Evolutionary conservation across 306 rosid genomes (phyloP).

Genomic region (Vigna mungo): DNA sequence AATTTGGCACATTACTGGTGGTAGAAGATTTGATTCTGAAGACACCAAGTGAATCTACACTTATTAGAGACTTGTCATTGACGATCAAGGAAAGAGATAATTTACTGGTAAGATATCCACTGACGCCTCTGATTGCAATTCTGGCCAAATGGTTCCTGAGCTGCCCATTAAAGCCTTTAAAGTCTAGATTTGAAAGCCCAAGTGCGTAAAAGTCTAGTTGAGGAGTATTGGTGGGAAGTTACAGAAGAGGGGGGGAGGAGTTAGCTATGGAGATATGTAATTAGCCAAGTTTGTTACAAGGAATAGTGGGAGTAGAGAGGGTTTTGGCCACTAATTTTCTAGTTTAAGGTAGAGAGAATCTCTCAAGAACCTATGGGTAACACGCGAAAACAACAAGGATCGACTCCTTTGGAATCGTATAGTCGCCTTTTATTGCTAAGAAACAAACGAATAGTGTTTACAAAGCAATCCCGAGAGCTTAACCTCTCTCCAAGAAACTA

Average conservation of each 20-base stretch:
- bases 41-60: constrained; percentile 78
- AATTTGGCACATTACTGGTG: constrained; percentile 62
- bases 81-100: constrained; percentile 67
- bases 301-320: neutral
- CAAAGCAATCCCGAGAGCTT: too few species aligned
- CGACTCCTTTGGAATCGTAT: too few species aligned
- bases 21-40: constrained; percentile 75
- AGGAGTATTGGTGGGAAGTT: too few species aligned
- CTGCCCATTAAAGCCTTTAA: too few species aligned
- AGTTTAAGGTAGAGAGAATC: neutral
- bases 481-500: too few species aligned
- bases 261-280: neutral
- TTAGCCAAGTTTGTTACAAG: neutral
- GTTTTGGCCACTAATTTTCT: neutral
- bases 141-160: neutral
- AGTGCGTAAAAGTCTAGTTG: too few species aligned
- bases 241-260: too few species aligned
- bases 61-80: constrained; percentile 76
- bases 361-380: too few species aligned
- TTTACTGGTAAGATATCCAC: constrained; percentile 66
- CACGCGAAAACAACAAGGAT: too few species aligned
- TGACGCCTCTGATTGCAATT: neutral
- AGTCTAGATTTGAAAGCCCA: too few species aligned
- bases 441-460: too few species aligned
- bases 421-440: too few species aligned